Base-by-base conservation (phyloP, 2,329 filamentous ascomycete genomes). In the Capronia epimyces region DNA sequence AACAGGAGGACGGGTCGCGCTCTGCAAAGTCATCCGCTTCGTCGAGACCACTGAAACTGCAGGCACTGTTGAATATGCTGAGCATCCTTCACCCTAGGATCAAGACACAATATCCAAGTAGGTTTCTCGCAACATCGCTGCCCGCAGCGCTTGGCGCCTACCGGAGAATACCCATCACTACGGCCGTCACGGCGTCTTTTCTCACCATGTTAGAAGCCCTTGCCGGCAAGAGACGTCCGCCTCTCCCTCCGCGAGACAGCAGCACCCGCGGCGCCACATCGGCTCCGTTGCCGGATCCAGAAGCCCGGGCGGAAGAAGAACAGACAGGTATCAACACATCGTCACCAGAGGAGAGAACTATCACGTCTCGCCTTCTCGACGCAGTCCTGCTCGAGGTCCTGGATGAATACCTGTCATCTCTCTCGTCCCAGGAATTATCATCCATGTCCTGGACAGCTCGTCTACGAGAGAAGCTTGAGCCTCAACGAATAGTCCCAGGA, bases 91-190 rank as follows among this genome's bases (percentile, higher is more conserved):
- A 84, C 62, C 71, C 71, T 3, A 73, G 81, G 16, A 80, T 84
- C 62, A 80, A 80, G 65, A 82, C 81, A 2, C 81, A 82, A 62
- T 78, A 75, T 39, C 81, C 81, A 0, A 83, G 80, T 59, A 75
- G 80, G 1, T 84, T 84, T 59, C 69, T 84, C 12, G 80, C 80
- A 7, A 82, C 80, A 0, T 82, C 79, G 18, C 69, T 84, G 4
- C 80, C 83, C 54, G 80, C 81, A 8, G 75, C 79, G 1, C 65
- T 84, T 3, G 74, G 76, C 18, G 78, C 79, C 32, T 83, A 82
- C 62, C 76, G 76, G n/a, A 68, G 74, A 44, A 72, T 80, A 49
- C 71, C 72, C 1, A 64, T 65, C 2, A 75, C 77, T 40, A 72
- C 76, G 46, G 79, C 80, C 55, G 77, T 80, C 44, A 80, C 81